A percentile compares a stretch with the other conserved stretches of the same genome.
Evolutionary conservation across 1,284 basidiomycete genomes (phyloP).

Genomic region (Trichosporon sp.): DNA sequence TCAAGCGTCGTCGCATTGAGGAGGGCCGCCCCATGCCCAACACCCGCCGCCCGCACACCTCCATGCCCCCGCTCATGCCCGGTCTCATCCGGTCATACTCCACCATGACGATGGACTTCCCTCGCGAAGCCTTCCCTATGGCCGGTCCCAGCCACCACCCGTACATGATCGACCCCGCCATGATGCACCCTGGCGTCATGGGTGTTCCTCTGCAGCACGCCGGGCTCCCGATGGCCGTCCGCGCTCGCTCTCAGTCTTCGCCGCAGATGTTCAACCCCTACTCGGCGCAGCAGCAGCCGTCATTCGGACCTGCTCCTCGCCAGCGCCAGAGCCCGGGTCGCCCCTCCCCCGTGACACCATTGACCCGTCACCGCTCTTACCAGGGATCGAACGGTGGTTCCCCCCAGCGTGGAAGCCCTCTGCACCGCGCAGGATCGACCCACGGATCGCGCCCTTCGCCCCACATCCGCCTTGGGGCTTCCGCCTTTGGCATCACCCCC

Average conservation of each 20-base stretch:
- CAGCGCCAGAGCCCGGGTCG: constrained; percentile 19
- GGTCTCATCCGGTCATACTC: constrained; percentile 21
- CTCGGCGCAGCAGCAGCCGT: constrained; percentile 12
- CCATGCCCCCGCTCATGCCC: constrained; percentile 7
- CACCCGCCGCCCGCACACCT: constrained; percentile 13
- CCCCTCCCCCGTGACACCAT: constrained; percentile 15
- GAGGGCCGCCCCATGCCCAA: constrained; percentile 23
- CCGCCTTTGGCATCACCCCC: constrained; percentile 19
- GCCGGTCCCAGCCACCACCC: constrained; percentile 14
- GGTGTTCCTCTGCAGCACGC: constrained; percentile 4
- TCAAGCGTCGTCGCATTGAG: constrained; percentile 24
- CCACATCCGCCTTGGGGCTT: constrained; percentile 17
- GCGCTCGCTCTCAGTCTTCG: constrained; percentile 23
- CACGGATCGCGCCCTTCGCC: constrained; percentile 18
- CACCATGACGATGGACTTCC: constrained; percentile 19
- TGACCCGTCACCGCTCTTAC: constrained; percentile 18
- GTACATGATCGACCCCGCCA: constrained; percentile 10
- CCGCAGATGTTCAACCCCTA: constrained; percentile 15
- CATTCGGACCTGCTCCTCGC: constrained; percentile 20
- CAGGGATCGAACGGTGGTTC: constrained; percentile 11
- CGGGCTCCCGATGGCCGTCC: constrained; percentile 1
- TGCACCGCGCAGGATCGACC: constrained; percentile 17
- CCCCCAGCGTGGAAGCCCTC: constrained; percentile 13
- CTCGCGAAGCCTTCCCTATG: constrained; percentile 17
- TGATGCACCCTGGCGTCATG: constrained; percentile 11